Evolutionary conservation across 345 rosid genomes (phyloP).

Genomic region (Linum tenue): DNA sequence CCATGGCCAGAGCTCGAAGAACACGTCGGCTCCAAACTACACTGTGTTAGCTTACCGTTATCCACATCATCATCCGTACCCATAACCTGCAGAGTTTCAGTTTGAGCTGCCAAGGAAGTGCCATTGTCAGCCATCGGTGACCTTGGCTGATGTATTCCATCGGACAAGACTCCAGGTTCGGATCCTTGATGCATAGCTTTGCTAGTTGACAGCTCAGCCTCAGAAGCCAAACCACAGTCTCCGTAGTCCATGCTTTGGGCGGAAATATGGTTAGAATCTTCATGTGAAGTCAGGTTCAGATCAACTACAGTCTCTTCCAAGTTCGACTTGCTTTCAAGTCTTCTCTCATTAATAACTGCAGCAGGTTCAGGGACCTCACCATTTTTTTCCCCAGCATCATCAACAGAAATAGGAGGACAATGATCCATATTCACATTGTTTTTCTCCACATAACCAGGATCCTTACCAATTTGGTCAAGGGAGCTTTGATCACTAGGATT

Average conservation of each 20-base stretch:
- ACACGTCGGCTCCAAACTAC: not conserved
- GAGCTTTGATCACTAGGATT: not conserved
- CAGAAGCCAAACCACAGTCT: not conserved
- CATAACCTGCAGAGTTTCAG: not conserved
- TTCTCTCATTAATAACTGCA: not conserved
- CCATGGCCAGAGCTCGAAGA: not conserved
- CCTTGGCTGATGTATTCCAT: not conserved
- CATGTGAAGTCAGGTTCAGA: not conserved
- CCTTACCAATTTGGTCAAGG: not conserved
- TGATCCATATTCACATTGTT: not conserved
- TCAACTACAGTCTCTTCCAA: not conserved
- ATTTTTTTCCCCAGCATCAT: not conserved
- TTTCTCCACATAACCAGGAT: not conserved
- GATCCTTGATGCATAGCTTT: not conserved
- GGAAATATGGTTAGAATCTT: not conserved
- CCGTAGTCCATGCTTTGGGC: not conserved
- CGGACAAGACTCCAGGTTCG: not conserved
- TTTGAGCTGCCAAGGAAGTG: not conserved
- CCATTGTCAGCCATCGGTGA: not conserved
- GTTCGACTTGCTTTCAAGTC: not conserved
- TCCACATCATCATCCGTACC: not conserved
- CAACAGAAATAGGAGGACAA: not conserved
- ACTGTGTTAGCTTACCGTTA: not conserved
- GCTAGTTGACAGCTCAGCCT: not conserved
- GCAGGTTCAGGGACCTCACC: not conserved